Conservation (phyloP, 179 eudicot genomes). For the Heliamphora pulchella region DNA sequence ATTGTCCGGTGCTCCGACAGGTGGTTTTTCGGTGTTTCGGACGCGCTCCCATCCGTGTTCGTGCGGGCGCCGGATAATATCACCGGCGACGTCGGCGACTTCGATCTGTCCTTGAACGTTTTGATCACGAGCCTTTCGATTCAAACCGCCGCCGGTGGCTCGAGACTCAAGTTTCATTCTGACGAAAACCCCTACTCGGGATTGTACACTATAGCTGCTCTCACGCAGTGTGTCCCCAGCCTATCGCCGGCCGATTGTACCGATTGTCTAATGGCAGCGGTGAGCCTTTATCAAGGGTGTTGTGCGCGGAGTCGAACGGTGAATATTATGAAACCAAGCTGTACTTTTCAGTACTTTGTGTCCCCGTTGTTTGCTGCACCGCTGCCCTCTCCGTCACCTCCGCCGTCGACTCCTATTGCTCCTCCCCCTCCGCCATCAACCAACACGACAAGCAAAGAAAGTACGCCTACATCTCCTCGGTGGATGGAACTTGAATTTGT, state of each 20-base stretch:
- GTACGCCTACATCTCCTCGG: too few relatives aligned
- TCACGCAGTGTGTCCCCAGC: conserved; percentile 11
- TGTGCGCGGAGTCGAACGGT: background rate
- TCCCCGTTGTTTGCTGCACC: background rate
- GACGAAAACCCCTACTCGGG: background rate
- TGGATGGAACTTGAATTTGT: too few relatives aligned
- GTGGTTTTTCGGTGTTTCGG: background rate
- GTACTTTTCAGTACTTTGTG: background rate
- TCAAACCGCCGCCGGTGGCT: background rate
- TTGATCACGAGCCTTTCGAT: background rate
- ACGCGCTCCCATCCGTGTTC: background rate
- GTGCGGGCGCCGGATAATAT: background rate
- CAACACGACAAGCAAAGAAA: too few relatives aligned
- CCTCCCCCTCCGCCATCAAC: too few relatives aligned
- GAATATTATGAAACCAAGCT: background rate
- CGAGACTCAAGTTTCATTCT: background rate
- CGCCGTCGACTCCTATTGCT: too few relatives aligned
- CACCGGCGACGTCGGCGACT: background rate
- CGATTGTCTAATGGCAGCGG: background rate
- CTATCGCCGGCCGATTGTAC: background rate
- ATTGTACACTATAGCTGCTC: background rate
- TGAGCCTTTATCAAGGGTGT: background rate
- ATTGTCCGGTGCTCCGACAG: background rate
- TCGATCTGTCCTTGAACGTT: background rate
- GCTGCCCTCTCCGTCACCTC: too few relatives aligned